Conservation (phyloP, 2,329 filamentous ascomycete species). For the Byssochlamys sp. region DNA sequence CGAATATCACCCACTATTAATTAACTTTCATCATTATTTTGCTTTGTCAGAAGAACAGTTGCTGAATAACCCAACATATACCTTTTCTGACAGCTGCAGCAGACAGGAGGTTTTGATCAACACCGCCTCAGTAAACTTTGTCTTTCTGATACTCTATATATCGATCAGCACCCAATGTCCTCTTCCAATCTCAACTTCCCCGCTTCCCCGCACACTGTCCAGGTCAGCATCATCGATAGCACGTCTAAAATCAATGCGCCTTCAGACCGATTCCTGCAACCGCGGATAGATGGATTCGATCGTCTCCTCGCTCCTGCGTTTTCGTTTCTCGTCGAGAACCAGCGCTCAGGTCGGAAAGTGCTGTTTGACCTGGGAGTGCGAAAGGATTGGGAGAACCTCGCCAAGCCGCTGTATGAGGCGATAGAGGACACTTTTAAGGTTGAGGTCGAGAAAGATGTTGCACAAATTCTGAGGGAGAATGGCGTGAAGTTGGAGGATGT, state of each 20-base stretch:
- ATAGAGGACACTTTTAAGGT: not conserved
- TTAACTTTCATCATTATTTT: not conserved
- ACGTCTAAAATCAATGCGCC: slow-evolving; percentile 17
- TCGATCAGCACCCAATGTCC: not conserved
- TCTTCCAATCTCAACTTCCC: slow-evolving; percentile 17
- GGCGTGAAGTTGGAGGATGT: slow-evolving; percentile 4
- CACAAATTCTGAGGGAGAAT: slow-evolving; percentile 10
- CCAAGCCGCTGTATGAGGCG: slow-evolving; percentile 1
- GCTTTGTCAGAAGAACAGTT: not conserved
- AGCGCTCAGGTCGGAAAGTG: slow-evolving; percentile 14
- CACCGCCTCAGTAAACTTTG: not conserved
- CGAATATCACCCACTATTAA: not conserved
- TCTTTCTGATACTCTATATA: not conserved
- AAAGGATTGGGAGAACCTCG: slow-evolving; percentile 9
- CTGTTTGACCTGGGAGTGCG: slow-evolving; percentile 31
- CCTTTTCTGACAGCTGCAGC: too few relatives aligned
- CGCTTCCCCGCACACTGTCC: slow-evolving; percentile 17
- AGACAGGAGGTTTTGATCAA: not conserved
- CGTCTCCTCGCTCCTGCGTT: slow-evolving; percentile 1
- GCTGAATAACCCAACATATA: too few relatives aligned
- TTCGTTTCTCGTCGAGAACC: slow-evolving; percentile 40
- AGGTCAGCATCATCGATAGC: slow-evolving; percentile 25
- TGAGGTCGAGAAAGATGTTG: slow-evolving; percentile 9
- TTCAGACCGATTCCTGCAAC: slow-evolving; percentile 10
- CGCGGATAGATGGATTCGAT: not conserved